Percentiles rank a stretch among this genome's conserved stretches.
Conservation (phyloP, 202 grass and related monocot genomes). For the Zizania palustris region DNA sequence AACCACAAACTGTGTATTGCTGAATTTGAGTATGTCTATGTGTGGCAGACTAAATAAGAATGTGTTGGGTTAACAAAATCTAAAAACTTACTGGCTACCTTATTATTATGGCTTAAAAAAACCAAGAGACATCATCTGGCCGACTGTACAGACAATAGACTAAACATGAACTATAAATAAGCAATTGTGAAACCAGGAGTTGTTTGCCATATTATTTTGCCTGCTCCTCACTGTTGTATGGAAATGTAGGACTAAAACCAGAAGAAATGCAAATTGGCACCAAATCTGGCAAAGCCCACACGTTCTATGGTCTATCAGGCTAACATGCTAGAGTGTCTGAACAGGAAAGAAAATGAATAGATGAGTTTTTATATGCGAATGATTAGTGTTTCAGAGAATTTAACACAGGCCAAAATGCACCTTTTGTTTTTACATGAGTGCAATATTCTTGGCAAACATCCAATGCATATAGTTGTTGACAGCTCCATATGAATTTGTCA, state of each 20-base stretch:
- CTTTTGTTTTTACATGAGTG: background rate
- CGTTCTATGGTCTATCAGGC: background rate
- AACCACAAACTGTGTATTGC: background rate
- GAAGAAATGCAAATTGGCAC: background rate
- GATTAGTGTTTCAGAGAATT: background rate
- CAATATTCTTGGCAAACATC: background rate
- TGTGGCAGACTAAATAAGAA: background rate
- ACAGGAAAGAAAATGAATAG: background rate
- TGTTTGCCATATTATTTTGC: background rate
- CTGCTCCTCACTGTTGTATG: background rate
- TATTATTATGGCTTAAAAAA: background rate
- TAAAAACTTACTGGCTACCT: background rate
- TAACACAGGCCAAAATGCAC: background rate
- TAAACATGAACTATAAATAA: background rate
- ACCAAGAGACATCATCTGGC: background rate
- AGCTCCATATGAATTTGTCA: background rate
- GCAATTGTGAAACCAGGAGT: background rate
- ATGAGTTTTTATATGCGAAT: background rate
- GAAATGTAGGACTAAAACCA: background rate
- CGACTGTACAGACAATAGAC: background rate
- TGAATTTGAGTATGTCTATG: too few relatives aligned
- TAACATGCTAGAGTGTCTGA: constrained; percentile 2
- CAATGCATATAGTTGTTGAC: background rate
- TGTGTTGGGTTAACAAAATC: background rate
- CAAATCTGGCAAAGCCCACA: background rate